Conservation (phyloP, 73 alveolate genomes). For the Effrenium voratum region DNA sequence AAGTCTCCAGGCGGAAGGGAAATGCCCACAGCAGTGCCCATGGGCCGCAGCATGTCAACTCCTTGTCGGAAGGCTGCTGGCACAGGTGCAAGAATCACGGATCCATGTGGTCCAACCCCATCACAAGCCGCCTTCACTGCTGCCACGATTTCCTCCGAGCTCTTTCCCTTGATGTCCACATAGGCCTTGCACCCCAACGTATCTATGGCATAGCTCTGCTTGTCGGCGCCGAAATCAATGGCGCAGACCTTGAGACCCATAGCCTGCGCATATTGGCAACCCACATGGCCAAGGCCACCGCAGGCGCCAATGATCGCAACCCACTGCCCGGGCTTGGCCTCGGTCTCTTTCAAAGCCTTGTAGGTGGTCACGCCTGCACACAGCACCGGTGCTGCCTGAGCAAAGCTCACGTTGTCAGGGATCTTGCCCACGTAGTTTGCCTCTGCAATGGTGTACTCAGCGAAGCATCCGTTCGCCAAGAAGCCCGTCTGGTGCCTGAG, state of each 20-base stretch:
- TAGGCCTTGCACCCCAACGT: slow-evolving; percentile 16
- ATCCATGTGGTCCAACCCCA: slow-evolving; percentile 18
- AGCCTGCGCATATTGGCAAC: slow-evolving; percentile 35
- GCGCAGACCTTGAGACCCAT: slow-evolving; percentile 63
- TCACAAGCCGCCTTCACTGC: slow-evolving; percentile 42
- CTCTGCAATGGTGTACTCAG: slow-evolving; percentile 38
- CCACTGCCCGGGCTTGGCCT: slow-evolving; percentile 57
- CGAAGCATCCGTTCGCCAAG: slow-evolving; percentile 37
- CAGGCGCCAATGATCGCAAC: slow-evolving; percentile 44
- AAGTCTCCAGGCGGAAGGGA: slow-evolving; percentile 35
- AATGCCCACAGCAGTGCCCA: slow-evolving; percentile 53
- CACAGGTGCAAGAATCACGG: slow-evolving; percentile 41
- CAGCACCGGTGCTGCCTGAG: slow-evolving; percentile 6
- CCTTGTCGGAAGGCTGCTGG: slow-evolving; percentile 54
- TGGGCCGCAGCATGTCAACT: slow-evolving; percentile 51
- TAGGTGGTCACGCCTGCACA: slow-evolving; percentile 37
- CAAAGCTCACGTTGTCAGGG: slow-evolving; percentile 30
- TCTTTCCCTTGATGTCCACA: slow-evolving; percentile 30
- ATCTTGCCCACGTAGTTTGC: slow-evolving; percentile 38
- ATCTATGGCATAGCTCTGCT: slow-evolving; percentile 15
- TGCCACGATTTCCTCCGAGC: not conserved
- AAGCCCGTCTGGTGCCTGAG: slow-evolving; percentile 49
- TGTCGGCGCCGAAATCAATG: slow-evolving; percentile 22
- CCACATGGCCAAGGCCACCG: slow-evolving; percentile 50
- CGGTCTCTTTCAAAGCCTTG: slow-evolving; percentile 45